Evolutionary conservation across 495 filamentous ascomycete genomes (phyloP), one percentile per base, ranked within the genome.

Genomic region (Penicillium maclennaniae): DNA sequence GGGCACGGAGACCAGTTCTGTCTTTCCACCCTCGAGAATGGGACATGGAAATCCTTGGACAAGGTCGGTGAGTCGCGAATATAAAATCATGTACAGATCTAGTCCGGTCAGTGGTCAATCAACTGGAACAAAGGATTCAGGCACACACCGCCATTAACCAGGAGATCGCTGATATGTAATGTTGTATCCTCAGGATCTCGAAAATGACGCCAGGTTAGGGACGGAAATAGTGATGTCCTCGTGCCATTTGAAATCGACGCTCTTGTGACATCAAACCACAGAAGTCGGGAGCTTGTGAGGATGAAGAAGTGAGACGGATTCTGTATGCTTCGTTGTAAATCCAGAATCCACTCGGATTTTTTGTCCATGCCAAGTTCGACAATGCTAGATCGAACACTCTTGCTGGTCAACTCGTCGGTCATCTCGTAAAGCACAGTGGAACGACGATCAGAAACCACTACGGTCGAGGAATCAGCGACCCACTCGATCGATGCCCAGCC

Each of bases 401-500:
- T 45, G 8, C 51, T 51, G 12, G 61, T 60, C n/a, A 67, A 61
- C n/a, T 64, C 54, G 56, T 70, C 53, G 12, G 61, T 60, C n/a
- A 67, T 62, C n/a, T 64, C 54, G 56, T 70, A 71, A 21, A 81
- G 57, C 43, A 78, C 63, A 3, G 61, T 67, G 38, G 72, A 62
- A 31, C 66, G 69, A 43, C 79, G 68, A 54, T 74, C 70, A 53
- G 73, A 75, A 19, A 79, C 69, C 49, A 81, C 39, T 17, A 84
- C 52, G 12, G 67, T 76, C 39, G 68, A 73, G 16, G 69, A 55
- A 61, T 75, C 67, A 31, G 63, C 66, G 25, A 65, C 69, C 79
- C 79, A 84, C 56, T 80, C 66, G 45, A 81, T 66, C 26, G 59
- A 63, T 21, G 69, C 69, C 79, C 79, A 83, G n/a, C 78, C 76